Percentiles rank a stretch among this genome's conserved stretches.
These are phyloP conservation scores for Bacterosira constricta DNA, from an alignment of 108 stramenopile genomes.

Conservation along the genomic window DNA sequence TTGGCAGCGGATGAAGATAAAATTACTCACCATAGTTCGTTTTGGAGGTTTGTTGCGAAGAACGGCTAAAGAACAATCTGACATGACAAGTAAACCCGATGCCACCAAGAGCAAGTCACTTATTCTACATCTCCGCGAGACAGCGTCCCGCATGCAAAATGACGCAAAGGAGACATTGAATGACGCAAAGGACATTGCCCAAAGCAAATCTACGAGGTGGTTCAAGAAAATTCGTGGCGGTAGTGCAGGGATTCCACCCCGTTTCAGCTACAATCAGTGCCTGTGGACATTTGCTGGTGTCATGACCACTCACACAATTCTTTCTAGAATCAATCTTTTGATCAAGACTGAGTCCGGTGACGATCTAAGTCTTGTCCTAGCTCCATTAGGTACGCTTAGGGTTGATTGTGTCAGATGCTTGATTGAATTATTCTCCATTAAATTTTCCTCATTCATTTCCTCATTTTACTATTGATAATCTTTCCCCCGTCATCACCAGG, in stretches of 20 bases:
- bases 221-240: constrained; percentile 21
- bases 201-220: constrained; percentile 7
- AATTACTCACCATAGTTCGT: constrained; percentile 16
- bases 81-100: too few relatives aligned
- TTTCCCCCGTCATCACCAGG: constrained; percentile 50
- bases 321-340: constrained; percentile 20
- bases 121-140: neutral
- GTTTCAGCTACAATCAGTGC: constrained; percentile 28
- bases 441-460: too few relatives aligned
- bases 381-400: too few relatives aligned
- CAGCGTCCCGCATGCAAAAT: neutral
- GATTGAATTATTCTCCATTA: too few relatives aligned
- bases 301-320: constrained; percentile 27
- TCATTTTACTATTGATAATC: too few relatives aligned
- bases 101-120: neutral
- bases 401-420: too few relatives aligned
- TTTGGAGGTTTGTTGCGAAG: constrained; percentile 4
- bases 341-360: too few relatives aligned
- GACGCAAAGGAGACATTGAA: neutral
- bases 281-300: constrained; percentile 33
- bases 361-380: too few relatives aligned
- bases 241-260: constrained; percentile 36
- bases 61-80: too few relatives aligned
- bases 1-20: constrained; percentile 20
- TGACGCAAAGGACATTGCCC: neutral